phyloP scores from a whole-genome alignment of 148 eudicot species.

The Vaccinium darrowii region DNA sequence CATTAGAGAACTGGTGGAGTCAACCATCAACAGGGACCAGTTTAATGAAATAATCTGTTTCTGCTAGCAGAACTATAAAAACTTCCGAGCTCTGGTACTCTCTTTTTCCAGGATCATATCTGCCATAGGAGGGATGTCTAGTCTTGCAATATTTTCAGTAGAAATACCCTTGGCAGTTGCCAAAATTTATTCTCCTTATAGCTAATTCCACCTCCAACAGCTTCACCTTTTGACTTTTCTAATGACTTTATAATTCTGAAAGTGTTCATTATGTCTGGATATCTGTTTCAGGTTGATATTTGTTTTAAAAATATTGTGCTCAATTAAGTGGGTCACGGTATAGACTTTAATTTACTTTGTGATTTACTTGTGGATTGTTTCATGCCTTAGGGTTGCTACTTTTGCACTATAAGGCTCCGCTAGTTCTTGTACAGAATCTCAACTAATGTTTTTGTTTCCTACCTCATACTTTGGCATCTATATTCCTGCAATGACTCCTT shows the following conservation, averaged over 20 bases:
- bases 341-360: background rate
- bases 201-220: background rate
- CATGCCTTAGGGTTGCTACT: background rate
- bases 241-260: background rate
- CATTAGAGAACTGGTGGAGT: background rate
- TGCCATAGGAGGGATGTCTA: background rate
- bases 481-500: background rate
- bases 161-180: conserved; percentile 1
- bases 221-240: background rate
- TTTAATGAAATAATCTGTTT: background rate
- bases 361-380: background rate
- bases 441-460: background rate
- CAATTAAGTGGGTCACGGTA: background rate
- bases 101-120: background rate
- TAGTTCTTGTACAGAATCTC: background rate
- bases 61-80: background rate
- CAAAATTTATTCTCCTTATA: background rate
- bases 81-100: background rate
- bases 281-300: background rate
- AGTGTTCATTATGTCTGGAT: background rate
- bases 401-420: background rate
- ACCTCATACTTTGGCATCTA: background rate
- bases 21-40: background rate
- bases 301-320: background rate
- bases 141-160: background rate